A percentile compares a stretch with the other conserved stretches of the same genome.
Evolutionary conservation across 331 rosid species (phyloP).

Genomic region (Phaseolus coccineus): DNA sequence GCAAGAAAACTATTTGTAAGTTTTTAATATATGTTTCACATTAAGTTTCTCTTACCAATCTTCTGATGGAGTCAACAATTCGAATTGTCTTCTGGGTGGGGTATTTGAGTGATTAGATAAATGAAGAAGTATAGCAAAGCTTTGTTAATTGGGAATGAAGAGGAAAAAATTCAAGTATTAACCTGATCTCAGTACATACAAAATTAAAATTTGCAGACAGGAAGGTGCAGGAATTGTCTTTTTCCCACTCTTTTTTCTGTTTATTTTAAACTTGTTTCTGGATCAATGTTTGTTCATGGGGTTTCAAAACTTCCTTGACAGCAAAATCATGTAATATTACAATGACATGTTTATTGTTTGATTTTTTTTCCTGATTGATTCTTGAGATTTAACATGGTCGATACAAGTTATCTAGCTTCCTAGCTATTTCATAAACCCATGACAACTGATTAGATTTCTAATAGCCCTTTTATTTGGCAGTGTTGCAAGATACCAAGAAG

Average conservation of each 20-base stretch:
- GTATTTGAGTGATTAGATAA: slow-evolving; percentile 11
- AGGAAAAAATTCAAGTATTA: slow-evolving; percentile 25
- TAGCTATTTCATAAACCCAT: slow-evolving; percentile 24
- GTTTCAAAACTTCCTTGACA: slow-evolving; percentile 16
- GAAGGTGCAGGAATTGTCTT: slow-evolving; percentile 23
- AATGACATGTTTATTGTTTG: slow-evolving; percentile 20
- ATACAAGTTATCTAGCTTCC: slow-evolving; percentile 32
- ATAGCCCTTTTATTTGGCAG: slow-evolving; percentile 65
- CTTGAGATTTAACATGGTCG: slow-evolving; percentile 25
- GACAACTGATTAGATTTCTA: slow-evolving; percentile 34
- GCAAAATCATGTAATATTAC: slow-evolving; percentile 19
- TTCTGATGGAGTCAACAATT: slow-evolving; percentile 20
- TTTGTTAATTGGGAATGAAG: slow-evolving; percentile 30
- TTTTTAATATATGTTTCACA: slow-evolving; percentile 10
- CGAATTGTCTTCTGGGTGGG: slow-evolving; percentile 35
- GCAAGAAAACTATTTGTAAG: slow-evolving; percentile 10
- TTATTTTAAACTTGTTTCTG: slow-evolving; percentile 39
- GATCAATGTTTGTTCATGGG: slow-evolving; percentile 32
- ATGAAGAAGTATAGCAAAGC: slow-evolving; percentile 23
- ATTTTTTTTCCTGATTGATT: slow-evolving; percentile 31
- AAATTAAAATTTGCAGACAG: slow-evolving; percentile 29
- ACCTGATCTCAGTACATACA: slow-evolving; percentile 26
- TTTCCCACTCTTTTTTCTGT: slow-evolving; percentile 11
- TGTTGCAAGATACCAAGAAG: slow-evolving; percentile 97
- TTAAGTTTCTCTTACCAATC: slow-evolving; percentile 14